These are phyloP conservation scores for Rhizodiscina lignyota DNA, from an alignment of 495 filamentous ascomycete species.

Conservation along the genomic window DNA sequence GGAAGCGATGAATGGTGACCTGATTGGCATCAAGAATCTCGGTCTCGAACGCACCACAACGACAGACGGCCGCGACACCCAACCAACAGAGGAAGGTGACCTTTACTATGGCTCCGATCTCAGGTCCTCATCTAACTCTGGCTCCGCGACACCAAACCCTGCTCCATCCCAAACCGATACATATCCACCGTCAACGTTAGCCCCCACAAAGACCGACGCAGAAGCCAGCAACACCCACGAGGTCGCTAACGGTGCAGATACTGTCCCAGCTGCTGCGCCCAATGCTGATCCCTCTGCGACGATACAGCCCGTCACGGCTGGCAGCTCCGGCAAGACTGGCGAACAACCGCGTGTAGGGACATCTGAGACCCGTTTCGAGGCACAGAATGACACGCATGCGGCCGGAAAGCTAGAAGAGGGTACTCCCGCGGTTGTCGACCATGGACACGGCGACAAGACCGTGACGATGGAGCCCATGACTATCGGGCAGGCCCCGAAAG, in stretches of 20 bases:
- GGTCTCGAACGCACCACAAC: conserved; percentile 8
- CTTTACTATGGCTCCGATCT: conserved; percentile 1
- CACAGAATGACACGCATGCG: conserved; percentile 22
- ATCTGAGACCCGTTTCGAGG: conserved; percentile 14
- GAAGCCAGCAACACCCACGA: neutral
- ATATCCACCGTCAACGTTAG: neutral
- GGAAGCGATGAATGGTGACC: too few species aligned
- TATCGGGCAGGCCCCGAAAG: conserved; percentile 25
- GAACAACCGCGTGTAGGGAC: conserved; percentile 14
- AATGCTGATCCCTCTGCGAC: neutral
- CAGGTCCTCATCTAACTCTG: too few species aligned
- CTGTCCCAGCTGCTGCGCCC: neutral
- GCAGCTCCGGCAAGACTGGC: neutral
- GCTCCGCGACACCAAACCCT: conserved; percentile 2
- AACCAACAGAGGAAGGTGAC: conserved; percentile 9
- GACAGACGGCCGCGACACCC: conserved; percentile 11
- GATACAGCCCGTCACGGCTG: neutral
- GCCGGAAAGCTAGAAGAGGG: conserved; percentile 17
- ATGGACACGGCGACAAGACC: conserved; percentile 20
- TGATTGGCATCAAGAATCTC: too few species aligned
- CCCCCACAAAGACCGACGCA: neutral
- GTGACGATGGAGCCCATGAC: conserved; percentile 22
- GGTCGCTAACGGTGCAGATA: neutral
- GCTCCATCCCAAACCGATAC: neutral
- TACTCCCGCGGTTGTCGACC: conserved; percentile 15